Evolutionary conservation across 768 basidiomycete species (phyloP).

Genomic region (Tricholoma flavovirens): DNA sequence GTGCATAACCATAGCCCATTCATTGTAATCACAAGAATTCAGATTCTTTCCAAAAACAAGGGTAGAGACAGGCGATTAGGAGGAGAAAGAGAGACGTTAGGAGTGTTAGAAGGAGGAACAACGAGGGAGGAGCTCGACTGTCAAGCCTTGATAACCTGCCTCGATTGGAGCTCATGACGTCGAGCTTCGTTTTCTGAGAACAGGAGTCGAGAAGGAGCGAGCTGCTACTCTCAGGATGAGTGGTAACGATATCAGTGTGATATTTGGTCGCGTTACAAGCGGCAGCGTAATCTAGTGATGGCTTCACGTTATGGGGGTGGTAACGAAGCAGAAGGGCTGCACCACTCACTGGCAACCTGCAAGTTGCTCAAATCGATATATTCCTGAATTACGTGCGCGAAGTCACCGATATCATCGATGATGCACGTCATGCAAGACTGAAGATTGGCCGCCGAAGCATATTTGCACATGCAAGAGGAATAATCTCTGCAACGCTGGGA

Average conservation of each 20-base stretch:
- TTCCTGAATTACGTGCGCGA: background rate
- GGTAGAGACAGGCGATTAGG: background rate
- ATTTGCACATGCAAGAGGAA: background rate
- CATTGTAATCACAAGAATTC: background rate
- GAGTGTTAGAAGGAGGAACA: background rate
- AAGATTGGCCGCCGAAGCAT: background rate
- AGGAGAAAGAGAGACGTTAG: background rate
- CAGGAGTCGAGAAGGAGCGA: background rate
- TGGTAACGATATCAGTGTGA: background rate
- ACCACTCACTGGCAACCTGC: background rate
- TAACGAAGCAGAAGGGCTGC: background rate
- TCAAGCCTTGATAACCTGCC: background rate
- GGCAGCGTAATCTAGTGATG: background rate
- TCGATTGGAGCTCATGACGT: background rate
- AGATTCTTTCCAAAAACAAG: background rate
- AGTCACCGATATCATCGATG: background rate
- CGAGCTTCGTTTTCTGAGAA: no score
- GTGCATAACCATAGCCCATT: no score
- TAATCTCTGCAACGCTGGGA: background rate
- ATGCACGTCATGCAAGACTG: background rate
- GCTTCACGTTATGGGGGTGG: no score
- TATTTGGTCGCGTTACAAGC: background rate
- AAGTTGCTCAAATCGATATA: background rate
- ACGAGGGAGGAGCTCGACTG: background rate
- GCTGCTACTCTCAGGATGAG: background rate